phyloP scores from a whole-genome alignment of 192 early-diverging fungal genomes.

The Coemansia sp. region DNA sequence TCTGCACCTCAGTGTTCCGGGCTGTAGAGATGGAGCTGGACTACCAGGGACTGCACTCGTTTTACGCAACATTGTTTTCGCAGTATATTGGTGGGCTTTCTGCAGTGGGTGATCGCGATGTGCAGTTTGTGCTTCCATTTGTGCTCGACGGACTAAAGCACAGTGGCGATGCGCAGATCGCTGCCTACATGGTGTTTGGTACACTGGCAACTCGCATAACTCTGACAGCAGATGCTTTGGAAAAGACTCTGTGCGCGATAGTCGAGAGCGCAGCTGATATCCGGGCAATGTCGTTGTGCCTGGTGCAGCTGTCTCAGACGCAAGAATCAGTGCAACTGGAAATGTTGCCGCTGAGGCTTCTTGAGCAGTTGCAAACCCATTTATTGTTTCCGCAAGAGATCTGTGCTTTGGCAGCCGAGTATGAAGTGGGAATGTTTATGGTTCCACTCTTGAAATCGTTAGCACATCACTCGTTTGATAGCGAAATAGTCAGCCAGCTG shows the following conservation, averaged over 20 bases:
- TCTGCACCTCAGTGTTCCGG: conserved; percentile 63
- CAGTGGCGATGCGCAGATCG: conserved; percentile 29
- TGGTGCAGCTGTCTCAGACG: conserved; percentile 45
- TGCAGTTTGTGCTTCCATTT: conserved; percentile 47
- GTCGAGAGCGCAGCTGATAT: conserved; percentile 21
- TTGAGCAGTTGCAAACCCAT: conserved; percentile 12
- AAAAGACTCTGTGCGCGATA: conserved; percentile 30
- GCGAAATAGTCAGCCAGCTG: conserved; percentile 4
- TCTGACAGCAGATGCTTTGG: conserved; percentile 30
- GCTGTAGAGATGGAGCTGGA: conserved; percentile 28
- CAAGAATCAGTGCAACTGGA: conserved; percentile 16
- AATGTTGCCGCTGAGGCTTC: conserved; percentile 9
- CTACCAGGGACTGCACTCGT: conserved; percentile 41
- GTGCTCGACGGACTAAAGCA: conserved; percentile 33
- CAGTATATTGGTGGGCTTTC: conserved; percentile 39
- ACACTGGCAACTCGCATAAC: conserved; percentile 34
- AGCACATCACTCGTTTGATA: conserved; percentile 13
- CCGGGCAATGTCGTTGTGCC: conserved; percentile 31
- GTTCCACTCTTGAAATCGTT: conserved; percentile 23
- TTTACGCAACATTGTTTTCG: conserved; percentile 39
- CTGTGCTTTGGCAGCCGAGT: conserved; percentile 17
- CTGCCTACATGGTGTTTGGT: conserved; percentile 45
- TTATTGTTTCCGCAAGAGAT: conserved; percentile 10
- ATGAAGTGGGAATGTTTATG: conserved; percentile 25
- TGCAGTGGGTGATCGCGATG: conserved; percentile 15